These are phyloP conservation scores for Aureobasidium subglaciale DNA, from an alignment of 2,329 filamentous ascomycete species.

Conservation along the genomic window DNA sequence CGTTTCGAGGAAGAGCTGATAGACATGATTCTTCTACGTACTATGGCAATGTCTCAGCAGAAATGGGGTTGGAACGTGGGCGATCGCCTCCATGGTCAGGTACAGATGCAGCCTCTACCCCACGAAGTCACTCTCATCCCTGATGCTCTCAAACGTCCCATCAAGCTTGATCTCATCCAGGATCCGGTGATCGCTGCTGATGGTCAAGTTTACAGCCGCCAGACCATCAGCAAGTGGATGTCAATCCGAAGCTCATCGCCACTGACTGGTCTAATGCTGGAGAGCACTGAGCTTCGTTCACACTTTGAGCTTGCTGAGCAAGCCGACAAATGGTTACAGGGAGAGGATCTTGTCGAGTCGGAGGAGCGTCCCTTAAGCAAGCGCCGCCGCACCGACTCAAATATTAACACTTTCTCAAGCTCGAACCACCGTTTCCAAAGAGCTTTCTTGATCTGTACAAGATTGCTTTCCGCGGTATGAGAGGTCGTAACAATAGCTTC, in stretches of 20 bases:
- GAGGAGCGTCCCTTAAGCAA: background rate
- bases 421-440: slow-evolving; percentile 17
- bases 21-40: slow-evolving; percentile 25
- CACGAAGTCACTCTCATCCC: slow-evolving; percentile 20
- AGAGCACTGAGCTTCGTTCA: slow-evolving; percentile 20
- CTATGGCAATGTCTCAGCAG: slow-evolving; percentile 17
- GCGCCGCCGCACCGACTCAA: slow-evolving; percentile 1
- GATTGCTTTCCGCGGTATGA: slow-evolving; percentile 25
- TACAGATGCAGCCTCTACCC: slow-evolving; percentile 19
- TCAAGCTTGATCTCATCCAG: slow-evolving; percentile 28
- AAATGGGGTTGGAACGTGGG: slow-evolving; percentile 25
- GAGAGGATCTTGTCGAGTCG: slow-evolving; percentile 9
- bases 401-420: slow-evolving; percentile 19
- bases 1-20: slow-evolving; percentile 22
- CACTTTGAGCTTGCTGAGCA: slow-evolving; percentile 21
- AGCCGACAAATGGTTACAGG: slow-evolving; percentile 23
- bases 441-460: slow-evolving; percentile 22
- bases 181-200: slow-evolving; percentile 31
- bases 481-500: slow-evolving; percentile 23
- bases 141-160: slow-evolving; percentile 26
- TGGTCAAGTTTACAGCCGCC: slow-evolving; percentile 29
- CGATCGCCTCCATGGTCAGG: slow-evolving; percentile 19
- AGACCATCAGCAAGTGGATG: slow-evolving; percentile 31
- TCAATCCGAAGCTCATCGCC: slow-evolving; percentile 27
- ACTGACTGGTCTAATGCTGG: slow-evolving; percentile 25